A percentile compares a stretch with the other conserved stretches of the same genome.
phyloP scores from a whole-genome alignment of 1,139 yeast genomes.

The Yamadazyma diospyri region DNA sequence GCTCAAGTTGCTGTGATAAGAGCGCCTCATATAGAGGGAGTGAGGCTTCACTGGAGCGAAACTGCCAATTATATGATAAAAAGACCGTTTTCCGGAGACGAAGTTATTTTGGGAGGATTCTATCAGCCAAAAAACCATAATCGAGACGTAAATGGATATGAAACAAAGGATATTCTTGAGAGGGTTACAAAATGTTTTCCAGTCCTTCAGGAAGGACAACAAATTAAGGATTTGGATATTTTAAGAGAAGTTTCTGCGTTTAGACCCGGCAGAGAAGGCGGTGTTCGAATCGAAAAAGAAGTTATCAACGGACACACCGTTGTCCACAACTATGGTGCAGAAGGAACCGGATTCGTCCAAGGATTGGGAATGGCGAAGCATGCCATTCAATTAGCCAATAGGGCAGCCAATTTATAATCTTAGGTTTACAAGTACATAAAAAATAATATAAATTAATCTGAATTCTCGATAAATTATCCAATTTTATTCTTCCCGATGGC shows the following conservation, averaged over 20 bases:
- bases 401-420: not conserved
- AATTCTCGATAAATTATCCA: no score
- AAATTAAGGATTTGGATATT: slow-evolving; percentile 26
- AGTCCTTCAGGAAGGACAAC: slow-evolving; percentile 28
- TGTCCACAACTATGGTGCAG: slow-evolving; percentile 72
- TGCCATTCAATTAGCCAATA: slow-evolving; percentile 9
- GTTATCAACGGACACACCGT: slow-evolving; percentile 10
- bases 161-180: slow-evolving; percentile 54
- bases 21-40: slow-evolving; percentile 54
- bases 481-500: no score
- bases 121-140: slow-evolving; percentile 57
- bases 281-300: slow-evolving; percentile 51
- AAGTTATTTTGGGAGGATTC: slow-evolving; percentile 67
- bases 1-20: slow-evolving; percentile 67
- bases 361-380: slow-evolving; percentile 61
- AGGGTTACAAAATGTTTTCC: slow-evolving; percentile 42
- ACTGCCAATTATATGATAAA: slow-evolving; percentile 64
- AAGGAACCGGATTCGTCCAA: slow-evolving; percentile 75
- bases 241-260: slow-evolving; percentile 59
- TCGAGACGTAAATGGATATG: slow-evolving; percentile 49
- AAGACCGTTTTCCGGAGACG: slow-evolving; percentile 50
- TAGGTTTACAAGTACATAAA: no score
- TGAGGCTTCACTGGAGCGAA: slow-evolving; percentile 44
- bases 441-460: no score
- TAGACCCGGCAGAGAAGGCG: slow-evolving; percentile 65